Conservation (phyloP, 23 red algal genomes). For the Gracilaria vermiculophylla region DNA sequence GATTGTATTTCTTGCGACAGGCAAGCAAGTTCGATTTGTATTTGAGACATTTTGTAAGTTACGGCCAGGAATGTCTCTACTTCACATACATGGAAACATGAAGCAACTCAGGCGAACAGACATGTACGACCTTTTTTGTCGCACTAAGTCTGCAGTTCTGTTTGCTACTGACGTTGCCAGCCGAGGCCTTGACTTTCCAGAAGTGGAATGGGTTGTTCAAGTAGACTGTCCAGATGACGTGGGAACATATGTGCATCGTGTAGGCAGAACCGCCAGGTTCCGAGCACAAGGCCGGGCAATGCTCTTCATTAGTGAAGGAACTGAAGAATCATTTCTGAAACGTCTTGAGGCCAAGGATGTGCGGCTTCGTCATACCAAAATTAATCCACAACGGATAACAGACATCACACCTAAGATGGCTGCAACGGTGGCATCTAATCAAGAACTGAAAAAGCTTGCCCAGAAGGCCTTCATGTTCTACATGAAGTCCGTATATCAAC, state of each 20-base stretch:
- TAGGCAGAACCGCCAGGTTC: conserved; percentile 94
- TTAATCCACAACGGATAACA: conserved; percentile 57
- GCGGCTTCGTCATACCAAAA: conserved; percentile 26
- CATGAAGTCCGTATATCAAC: conserved; percentile 66
- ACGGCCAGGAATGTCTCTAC: conserved; percentile 88
- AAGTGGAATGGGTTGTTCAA: conserved; percentile 96
- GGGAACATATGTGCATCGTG: conserved; percentile 89
- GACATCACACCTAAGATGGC: conserved; percentile 54
- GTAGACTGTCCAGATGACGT: conserved; percentile 89
- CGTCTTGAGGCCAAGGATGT: conserved; percentile 41
- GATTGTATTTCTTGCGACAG: conserved; percentile 88
- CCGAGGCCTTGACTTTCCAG: conserved; percentile 94
- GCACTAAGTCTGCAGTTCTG: conserved; percentile 58
- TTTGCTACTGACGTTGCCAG: conserved; percentile 97
- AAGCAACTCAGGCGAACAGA: conserved; percentile 72
- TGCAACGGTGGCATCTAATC: conserved; percentile 77
- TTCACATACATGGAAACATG: conserved; percentile 93
- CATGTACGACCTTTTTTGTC: conserved; percentile 90
- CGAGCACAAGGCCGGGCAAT: conserved; percentile 68
- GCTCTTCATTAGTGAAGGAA: conserved; percentile 65
- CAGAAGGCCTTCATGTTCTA: conserved; percentile 90
- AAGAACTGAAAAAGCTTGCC: conserved; percentile 76
- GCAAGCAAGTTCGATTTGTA: conserved; percentile 95
- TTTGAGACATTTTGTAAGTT: conserved; percentile 92
- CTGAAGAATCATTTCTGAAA: conserved; percentile 69